Conservation (phyloP, 768 basidiomycete species). For the Boletus coccyginus region DNA sequence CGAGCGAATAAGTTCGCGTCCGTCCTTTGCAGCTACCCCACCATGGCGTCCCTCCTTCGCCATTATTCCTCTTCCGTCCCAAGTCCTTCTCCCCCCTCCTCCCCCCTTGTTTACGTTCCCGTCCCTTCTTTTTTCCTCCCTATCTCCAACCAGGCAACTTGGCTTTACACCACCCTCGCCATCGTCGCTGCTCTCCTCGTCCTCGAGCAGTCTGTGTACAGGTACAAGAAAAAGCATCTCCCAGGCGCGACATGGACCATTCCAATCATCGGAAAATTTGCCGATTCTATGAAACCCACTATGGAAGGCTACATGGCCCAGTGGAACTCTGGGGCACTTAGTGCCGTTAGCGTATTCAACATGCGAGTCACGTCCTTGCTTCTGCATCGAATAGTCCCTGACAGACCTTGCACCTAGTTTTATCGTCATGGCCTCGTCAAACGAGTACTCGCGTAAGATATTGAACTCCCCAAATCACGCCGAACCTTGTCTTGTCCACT, state of each 20-base stretch:
- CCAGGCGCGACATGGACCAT: constrained; percentile 92
- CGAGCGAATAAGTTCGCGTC: constrained; percentile 2
- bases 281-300: constrained; percentile 87
- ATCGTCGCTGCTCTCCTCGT: constrained; percentile 72
- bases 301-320: constrained; percentile 90
- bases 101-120: constrained; percentile 42
- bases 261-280: constrained; percentile 96
- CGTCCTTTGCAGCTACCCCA: background rate
- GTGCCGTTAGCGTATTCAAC: constrained; percentile 94
- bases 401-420: constrained; percentile 57
- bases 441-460: constrained; percentile 91
- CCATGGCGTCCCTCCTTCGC: constrained; percentile 35
- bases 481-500: constrained; percentile 91
- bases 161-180: constrained; percentile 69
- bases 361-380: constrained; percentile 56
- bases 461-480: constrained; percentile 91
- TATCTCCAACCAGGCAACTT: constrained; percentile 30
- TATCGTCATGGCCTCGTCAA: constrained; percentile 97
- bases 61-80: constrained; percentile 33
- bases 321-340: constrained; percentile 88
- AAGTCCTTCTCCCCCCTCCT: constrained; percentile 43
- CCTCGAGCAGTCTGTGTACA: constrained; percentile 86
- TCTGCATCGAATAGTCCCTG: background rate
- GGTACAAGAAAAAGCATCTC: constrained; percentile 83
- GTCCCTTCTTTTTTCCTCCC: constrained; percentile 45